A percentile compares a stretch with the other conserved stretches of the same genome.
Conservation (phyloP, 768 basidiomycete genomes). For the Trametes maxima region DNA sequence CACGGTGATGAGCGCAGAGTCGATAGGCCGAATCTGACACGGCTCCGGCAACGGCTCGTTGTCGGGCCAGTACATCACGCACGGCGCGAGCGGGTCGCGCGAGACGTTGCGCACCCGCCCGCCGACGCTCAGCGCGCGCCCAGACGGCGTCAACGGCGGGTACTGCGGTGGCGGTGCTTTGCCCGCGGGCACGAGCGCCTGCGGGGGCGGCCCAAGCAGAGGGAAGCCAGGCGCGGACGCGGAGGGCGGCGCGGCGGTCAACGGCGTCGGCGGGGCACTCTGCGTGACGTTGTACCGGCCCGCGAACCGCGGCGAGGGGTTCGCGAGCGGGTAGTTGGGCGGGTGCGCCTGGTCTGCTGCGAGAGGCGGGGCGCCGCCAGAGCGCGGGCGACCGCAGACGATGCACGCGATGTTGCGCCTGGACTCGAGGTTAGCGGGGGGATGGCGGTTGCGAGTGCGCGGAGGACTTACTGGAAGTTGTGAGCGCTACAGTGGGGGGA, state of each 20-base stretch:
- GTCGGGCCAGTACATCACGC: conserved; percentile 91
- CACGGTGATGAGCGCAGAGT: conserved; percentile 57
- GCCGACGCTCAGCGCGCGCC: conserved; percentile 72
- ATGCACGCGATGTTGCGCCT: conserved; percentile 81
- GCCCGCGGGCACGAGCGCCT: conserved; percentile 6
- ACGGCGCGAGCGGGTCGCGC: conserved; percentile 66
- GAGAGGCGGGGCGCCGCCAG: conserved; percentile 30
- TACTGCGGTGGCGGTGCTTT: conserved; percentile 45
- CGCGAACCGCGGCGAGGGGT: conserved; percentile 30
- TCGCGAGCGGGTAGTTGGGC: conserved; percentile 33
- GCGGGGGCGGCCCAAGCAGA: conserved; percentile 4
- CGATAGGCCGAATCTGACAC: conserved; percentile 69
- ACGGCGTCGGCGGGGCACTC: conserved; percentile 27
- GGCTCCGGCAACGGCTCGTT: conserved; percentile 83
- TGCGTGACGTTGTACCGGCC: conserved; percentile 23
- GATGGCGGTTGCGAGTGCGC: conserved; percentile 42
- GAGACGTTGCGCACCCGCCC: conserved; percentile 83
- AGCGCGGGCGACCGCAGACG: conserved; percentile 70
- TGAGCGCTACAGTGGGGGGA: conserved; percentile 74
- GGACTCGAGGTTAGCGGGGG: conserved; percentile 44
- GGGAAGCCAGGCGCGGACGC: not conserved
- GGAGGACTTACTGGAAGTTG: conserved; percentile 75
- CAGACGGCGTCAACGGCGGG: conserved; percentile 81
- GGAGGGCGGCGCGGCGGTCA: conserved; percentile 20
- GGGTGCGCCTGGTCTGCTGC: conserved; percentile 8